These are phyloP conservation scores for Epicoccum sorghinum DNA, from an alignment of 2,329 filamentous ascomycete genomes.

Conservation along the genomic window DNA sequence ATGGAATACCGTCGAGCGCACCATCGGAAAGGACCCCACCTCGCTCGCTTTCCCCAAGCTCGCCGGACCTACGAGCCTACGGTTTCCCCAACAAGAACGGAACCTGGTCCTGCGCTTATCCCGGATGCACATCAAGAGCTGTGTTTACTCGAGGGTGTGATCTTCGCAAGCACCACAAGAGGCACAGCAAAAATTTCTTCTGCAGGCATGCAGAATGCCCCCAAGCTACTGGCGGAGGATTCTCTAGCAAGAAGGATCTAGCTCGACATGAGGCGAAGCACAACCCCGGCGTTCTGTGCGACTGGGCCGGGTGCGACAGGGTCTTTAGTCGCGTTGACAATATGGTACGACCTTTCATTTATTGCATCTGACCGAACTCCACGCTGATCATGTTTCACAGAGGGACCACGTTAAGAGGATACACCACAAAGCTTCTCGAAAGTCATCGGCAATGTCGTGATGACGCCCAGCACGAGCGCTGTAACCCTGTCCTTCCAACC, in stretches of 20 bases:
- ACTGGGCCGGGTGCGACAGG: constrained; percentile 63
- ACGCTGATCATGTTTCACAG: constrained; percentile 34
- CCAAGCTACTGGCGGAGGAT: constrained; percentile 62
- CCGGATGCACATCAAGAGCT: constrained; percentile 64
- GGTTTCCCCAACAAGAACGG: constrained; percentile 54
- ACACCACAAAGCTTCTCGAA: constrained; percentile 45
- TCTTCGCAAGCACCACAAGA: constrained; percentile 67
- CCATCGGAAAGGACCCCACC: constrained; percentile 40
- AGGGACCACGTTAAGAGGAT: constrained; percentile 51
- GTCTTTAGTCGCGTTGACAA: constrained; percentile 68
- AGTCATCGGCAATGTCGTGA: constrained; percentile 28
- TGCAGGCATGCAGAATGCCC: constrained; percentile 65
- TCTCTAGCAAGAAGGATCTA: constrained; percentile 68
- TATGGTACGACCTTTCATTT: constrained; percentile 54
- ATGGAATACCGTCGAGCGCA: constrained; percentile 34
- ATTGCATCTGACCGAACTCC: not conserved
- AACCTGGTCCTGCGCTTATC: constrained; percentile 65
- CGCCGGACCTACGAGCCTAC: constrained; percentile 48
- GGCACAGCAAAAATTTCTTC: constrained; percentile 66
- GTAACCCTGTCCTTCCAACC: not conserved
- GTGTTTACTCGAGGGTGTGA: constrained; percentile 66
- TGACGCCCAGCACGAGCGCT: not conserved
- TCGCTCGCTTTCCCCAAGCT: constrained; percentile 48
- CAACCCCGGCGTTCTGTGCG: constrained; percentile 64
- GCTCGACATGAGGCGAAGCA: constrained; percentile 68